Conservation (phyloP, 2,329 filamentous ascomycete species). For the Geosmithia putterillii region DNA sequence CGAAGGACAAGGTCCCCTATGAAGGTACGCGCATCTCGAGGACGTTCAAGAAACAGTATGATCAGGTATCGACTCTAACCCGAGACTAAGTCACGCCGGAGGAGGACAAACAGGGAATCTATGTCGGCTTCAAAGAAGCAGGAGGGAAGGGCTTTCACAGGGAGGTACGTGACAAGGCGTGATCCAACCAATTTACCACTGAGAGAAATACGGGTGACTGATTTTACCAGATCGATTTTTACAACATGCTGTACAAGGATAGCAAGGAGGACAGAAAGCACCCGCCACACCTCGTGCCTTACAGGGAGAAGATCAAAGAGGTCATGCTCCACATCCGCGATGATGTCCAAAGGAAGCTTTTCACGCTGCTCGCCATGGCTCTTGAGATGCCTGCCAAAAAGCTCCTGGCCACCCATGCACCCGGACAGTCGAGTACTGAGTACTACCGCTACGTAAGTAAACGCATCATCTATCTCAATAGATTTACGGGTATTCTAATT, state of each 20-base stretch:
- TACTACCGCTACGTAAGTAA: slow-evolving; percentile 19
- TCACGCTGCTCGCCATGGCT: slow-evolving; percentile 23
- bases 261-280: slow-evolving; percentile 10
- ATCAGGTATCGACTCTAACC: slow-evolving; percentile 1
- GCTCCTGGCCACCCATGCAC: slow-evolving; percentile 20
- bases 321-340: slow-evolving; percentile 14
- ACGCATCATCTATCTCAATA: no score
- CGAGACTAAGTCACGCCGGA: slow-evolving; percentile 15
- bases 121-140: slow-evolving; percentile 15
- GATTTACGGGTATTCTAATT: background rate
- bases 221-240: background rate
- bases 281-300: slow-evolving; percentile 11
- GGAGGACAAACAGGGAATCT: slow-evolving; percentile 13
- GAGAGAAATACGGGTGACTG: background rate
- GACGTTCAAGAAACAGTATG: background rate
- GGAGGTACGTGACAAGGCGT: slow-evolving; percentile 2
- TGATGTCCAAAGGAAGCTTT: slow-evolving; percentile 17
- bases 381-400: slow-evolving; percentile 23
- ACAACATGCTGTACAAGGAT: background rate
- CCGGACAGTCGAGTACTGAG: slow-evolving; percentile 20
- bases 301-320: slow-evolving; percentile 11
- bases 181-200: background rate
- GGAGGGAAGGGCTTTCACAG: slow-evolving; percentile 7
- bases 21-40: slow-evolving; percentile 7
- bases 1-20: slow-evolving; percentile 13